These are phyloP conservation scores for Candida dubliniensis DNA, from an alignment of 1,139 yeast genomes.

Conservation along the genomic window DNA sequence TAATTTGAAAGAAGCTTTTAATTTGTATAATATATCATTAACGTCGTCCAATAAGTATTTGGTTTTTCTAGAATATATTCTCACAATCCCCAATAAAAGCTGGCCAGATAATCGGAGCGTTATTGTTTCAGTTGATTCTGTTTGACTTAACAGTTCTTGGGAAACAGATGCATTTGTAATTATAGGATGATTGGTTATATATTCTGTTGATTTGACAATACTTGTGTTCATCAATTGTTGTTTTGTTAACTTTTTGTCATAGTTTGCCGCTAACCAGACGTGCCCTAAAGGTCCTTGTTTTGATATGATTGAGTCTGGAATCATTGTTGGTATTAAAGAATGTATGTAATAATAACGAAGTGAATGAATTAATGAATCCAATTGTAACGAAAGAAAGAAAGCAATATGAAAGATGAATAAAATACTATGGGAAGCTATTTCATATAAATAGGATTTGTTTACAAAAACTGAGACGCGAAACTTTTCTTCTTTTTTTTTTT, in stretches of 20 bases:
- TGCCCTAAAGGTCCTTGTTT: slow-evolving; percentile 84
- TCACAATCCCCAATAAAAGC: slow-evolving; percentile 80
- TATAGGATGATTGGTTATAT: slow-evolving; percentile 13
- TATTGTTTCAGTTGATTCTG: slow-evolving; percentile 43
- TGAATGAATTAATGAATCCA: neutral
- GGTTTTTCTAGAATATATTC: slow-evolving; percentile 85
- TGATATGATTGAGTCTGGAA: slow-evolving; percentile 29
- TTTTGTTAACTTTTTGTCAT: slow-evolving; percentile 77
- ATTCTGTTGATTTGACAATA: slow-evolving; percentile 54
- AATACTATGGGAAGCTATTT: too few species aligned
- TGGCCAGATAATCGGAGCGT: slow-evolving; percentile 89
- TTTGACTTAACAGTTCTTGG: slow-evolving; percentile 2
- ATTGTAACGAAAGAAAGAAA: too few species aligned
- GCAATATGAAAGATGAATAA: too few species aligned
- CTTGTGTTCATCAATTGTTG: slow-evolving; percentile 73
- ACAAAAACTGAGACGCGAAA: too few species aligned
- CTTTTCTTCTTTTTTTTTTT: too few species aligned
- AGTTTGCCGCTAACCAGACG: slow-evolving; percentile 92
- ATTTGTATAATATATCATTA: slow-evolving; percentile 68
- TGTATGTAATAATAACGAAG: neutral
- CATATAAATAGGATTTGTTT: too few species aligned
- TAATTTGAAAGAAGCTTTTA: slow-evolving; percentile 67
- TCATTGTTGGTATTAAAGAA: slow-evolving; percentile 6
- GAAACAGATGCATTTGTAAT: slow-evolving; percentile 5
- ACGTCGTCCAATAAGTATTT: slow-evolving; percentile 84